Evolutionary conservation across 2,329 filamentous ascomycete genomes (phyloP).

Genomic region (Hypoxylon sp.): DNA sequence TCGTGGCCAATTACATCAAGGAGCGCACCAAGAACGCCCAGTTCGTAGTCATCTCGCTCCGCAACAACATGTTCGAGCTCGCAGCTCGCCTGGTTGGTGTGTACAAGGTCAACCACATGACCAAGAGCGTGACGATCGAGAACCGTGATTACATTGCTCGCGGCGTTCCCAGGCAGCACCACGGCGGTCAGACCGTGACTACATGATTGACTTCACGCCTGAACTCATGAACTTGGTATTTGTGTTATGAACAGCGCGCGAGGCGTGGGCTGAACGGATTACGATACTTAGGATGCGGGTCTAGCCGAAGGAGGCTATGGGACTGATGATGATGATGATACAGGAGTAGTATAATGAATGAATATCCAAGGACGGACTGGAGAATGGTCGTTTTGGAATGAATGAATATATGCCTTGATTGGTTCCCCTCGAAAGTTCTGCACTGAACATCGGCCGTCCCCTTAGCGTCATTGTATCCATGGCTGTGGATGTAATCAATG

Average conservation of each 20-base stretch:
- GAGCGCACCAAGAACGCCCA: slow-evolving; percentile 99
- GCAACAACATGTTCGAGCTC: slow-evolving; percentile 99
- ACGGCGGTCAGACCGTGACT: slow-evolving; percentile 18
- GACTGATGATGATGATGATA: slow-evolving; percentile 15
- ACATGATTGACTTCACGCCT: neutral
- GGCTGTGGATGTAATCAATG: neutral
- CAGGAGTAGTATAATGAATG: slow-evolving; percentile 20
- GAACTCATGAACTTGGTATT: neutral
- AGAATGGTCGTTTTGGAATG: slow-evolving; percentile 14
- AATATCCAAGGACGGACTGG: slow-evolving; percentile 22
- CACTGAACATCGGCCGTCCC: neutral
- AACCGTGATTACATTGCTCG: slow-evolving; percentile 80
- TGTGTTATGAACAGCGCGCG: slow-evolving; percentile 14
- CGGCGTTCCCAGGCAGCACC: slow-evolving; percentile 42
- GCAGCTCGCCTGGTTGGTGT: slow-evolving; percentile 95
- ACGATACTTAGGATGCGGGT: slow-evolving; percentile 10
- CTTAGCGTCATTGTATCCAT: neutral
- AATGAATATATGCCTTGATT: slow-evolving; percentile 24
- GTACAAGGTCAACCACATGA: slow-evolving; percentile 99
- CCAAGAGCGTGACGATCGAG: slow-evolving; percentile 91
- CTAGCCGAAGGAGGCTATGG: neutral
- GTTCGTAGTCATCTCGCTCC: slow-evolving; percentile 96
- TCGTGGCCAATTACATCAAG: slow-evolving; percentile 99
- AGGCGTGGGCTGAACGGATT: slow-evolving; percentile 13
- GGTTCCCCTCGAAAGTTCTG: neutral